Conservation (phyloP, 202 grass and related monocot genomes). For the Setaria viridis region DNA sequence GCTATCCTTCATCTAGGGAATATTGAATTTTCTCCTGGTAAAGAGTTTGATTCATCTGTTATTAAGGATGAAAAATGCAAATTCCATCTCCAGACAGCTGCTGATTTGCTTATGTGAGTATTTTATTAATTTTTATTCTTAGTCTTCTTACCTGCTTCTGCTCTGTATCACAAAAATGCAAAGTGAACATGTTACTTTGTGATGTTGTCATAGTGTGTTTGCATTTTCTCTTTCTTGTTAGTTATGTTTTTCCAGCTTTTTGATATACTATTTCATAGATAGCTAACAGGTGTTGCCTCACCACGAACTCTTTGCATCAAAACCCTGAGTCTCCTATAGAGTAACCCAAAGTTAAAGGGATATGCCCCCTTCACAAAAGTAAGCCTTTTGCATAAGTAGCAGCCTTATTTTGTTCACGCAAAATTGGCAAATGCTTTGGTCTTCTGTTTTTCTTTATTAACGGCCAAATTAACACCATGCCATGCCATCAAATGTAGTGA, state of each 20-base stretch:
- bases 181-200: background rate
- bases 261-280: background rate
- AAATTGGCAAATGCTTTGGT: background rate
- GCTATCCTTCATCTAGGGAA: slow-evolving; percentile 93
- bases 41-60: slow-evolving; percentile 80
- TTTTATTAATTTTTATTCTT: slow-evolving; percentile 16
- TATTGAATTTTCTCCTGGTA: slow-evolving; percentile 82
- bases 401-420: slow-evolving; percentile 1
- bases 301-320: background rate
- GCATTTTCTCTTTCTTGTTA: slow-evolving; percentile 6
- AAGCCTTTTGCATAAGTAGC: background rate
- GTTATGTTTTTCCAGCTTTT: slow-evolving; percentile 20
- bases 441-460: slow-evolving; percentile 15
- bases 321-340: background rate
- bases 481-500: background rate
- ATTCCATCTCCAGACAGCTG: slow-evolving; percentile 85
- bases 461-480: background rate
- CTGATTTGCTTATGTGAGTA: slow-evolving; percentile 84
- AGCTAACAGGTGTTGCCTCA: background rate
- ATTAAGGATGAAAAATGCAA: slow-evolving; percentile 72
- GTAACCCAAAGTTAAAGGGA: slow-evolving; percentile 10
- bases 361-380: background rate
- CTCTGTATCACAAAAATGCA: background rate
- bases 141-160: background rate
- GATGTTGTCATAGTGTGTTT: background rate